Evolutionary conservation across 169 alveolate genomes (phyloP).

Genomic region (Plasmodium gaboni): DNA sequence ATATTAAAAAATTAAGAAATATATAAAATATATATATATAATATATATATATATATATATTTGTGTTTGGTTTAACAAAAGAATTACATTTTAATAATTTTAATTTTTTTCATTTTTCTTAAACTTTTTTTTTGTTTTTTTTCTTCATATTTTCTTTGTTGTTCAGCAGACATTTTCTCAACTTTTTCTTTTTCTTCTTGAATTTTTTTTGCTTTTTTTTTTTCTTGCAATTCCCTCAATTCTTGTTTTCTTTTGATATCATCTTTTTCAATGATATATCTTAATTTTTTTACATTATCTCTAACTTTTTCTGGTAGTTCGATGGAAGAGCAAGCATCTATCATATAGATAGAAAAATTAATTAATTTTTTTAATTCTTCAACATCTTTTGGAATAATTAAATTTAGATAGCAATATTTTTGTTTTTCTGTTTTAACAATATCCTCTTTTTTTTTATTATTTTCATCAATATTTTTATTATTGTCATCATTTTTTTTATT

Average conservation of each 20-base stretch:
- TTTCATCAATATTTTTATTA: background rate
- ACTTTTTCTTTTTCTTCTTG: constrained; percentile 69
- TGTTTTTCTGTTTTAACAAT: constrained; percentile 29
- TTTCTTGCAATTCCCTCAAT: constrained; percentile 60
- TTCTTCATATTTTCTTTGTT: constrained; percentile 73
- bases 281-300: constrained; percentile 71
- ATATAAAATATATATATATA: background rate
- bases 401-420: constrained; percentile 40
- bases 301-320: constrained; percentile 49
- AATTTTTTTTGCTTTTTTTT: constrained; percentile 62
- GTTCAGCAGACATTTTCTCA: constrained; percentile 71
- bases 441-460: constrained; percentile 15
- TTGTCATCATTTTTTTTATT: background rate
- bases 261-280: constrained; percentile 71
- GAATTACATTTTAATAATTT: constrained; percentile 61
- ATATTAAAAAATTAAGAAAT: background rate
- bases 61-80: background rate
- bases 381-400: constrained; percentile 32
- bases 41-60: background rate
- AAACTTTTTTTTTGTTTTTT: constrained; percentile 64
- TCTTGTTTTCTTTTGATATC: constrained; percentile 40
- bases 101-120: constrained; percentile 65
- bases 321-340: constrained; percentile 68
- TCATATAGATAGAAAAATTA: constrained; percentile 61
- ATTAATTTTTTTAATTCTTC: constrained; percentile 45